Base-by-base conservation (phyloP, 2,329 filamentous ascomycete genomes). In the Gnomoniopsis smithogilvyi region DNA sequence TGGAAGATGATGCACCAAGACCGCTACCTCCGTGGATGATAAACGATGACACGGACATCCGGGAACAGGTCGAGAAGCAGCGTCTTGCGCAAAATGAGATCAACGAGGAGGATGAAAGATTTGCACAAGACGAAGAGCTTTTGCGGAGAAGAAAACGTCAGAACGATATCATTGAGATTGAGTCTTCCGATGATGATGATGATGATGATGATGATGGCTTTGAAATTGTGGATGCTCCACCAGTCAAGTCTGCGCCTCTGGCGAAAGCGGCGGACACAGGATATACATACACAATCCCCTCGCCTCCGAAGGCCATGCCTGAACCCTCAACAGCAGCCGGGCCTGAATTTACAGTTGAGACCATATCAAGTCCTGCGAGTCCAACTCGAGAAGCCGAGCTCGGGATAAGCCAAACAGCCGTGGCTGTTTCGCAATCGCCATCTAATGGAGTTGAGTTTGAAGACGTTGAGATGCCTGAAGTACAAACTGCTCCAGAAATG, bases 21-120 rank as follows among this genome's bases (percentile, higher is more conserved):
- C 87, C 88, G 0, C 69, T 94, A 8, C 91, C 91, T 1, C 91
- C 91, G 0, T 95, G 91, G 91, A 82, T 95, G 67, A 74, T 76
- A 2, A 82, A 86, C 62, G 74, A 86, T 62, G 74, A 85, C 6
- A 79, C 80, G 2, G 89, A 92, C 59, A 85, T 93, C 34, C 80
- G 88, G 61, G 81, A 87, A 52, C 80, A 81, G 26, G 73, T 86
- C 61, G 83, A 81, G 65, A 81, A 84, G 58, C 83, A 86, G 73
- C 81, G 74, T 64, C 82, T 75, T 66, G 78, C 71, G 51, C 83
- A 88, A 51, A 73, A 75, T 21, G 80, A 84, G 58, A 84, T 89
- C 58, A 85, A 88, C 58, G 87, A 87, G 21, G 82, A 88, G 59
- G 84, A 89, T 65, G 74, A 80, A 26, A 78, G 83, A 52, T 77